Percentiles rank a stretch among this genome's conserved stretches.
These are phyloP conservation scores for Artemisia tridentata DNA, from an alignment of 129 eudicot species.

Conservation along the genomic window DNA sequence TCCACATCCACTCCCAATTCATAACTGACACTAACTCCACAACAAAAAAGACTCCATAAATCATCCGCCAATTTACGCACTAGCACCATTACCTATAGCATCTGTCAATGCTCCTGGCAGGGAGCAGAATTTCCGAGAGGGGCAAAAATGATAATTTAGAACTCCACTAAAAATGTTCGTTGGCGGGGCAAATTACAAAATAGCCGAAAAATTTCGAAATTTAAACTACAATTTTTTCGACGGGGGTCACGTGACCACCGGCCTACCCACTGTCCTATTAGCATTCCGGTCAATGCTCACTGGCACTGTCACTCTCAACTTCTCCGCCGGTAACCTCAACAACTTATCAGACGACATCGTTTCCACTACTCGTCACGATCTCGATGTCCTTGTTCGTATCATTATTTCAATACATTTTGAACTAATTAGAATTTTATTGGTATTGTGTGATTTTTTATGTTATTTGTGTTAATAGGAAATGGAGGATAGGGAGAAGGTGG, in stretches of 20 bases:
- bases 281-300: conserved; percentile 86
- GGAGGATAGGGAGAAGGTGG: conserved; percentile 85
- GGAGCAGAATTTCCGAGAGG: too few relatives aligned
- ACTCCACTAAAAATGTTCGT: too few relatives aligned
- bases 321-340: conserved; percentile 67
- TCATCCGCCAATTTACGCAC: conserved; percentile 61
- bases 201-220: too few relatives aligned
- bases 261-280: too few relatives aligned
- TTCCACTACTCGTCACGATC: conserved; percentile 48
- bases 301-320: conserved; percentile 74
- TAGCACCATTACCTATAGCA: conserved; percentile 62
- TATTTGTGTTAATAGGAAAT: conserved; percentile 50
- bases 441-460: conserved; percentile 7
- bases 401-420: background rate
- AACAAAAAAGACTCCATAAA: conserved; percentile 39
- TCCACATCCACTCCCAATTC: conserved; percentile 53
- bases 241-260: too few relatives aligned
- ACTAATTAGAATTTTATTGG: background rate
- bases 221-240: too few relatives aligned
- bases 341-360: conserved; percentile 38
- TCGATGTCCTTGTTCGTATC: conserved; percentile 64
- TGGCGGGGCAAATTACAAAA: too few relatives aligned
- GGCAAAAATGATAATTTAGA: too few relatives aligned
- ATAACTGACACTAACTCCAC: conserved; percentile 41
- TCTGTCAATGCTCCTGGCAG: too few relatives aligned